Percentiles rank a stretch among this genome's conserved stretches.
These are phyloP conservation scores for Rhizophagus prolifer DNA, from an alignment of 192 early-diverging fungal species.

Conservation along the genomic window DNA sequence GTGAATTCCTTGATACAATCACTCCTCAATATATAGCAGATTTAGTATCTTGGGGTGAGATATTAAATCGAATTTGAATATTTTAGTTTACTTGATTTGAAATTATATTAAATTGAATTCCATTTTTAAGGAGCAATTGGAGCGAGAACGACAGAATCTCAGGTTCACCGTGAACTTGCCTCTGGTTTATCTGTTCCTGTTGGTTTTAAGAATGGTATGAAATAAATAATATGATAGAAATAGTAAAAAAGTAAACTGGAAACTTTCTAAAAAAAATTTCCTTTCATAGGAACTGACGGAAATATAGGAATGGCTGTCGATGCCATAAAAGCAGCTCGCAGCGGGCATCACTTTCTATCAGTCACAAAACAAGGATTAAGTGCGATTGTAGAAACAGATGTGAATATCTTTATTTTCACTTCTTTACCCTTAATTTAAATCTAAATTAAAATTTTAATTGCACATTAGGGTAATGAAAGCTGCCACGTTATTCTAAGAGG, in stretches of 20 bases:
- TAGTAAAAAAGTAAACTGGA: neutral
- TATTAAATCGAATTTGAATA: neutral
- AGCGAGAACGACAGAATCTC: slow-evolving; percentile 81
- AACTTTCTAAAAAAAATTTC: slow-evolving; percentile 12
- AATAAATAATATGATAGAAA: too few species aligned
- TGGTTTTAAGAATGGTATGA: slow-evolving; percentile 77
- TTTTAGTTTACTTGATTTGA: neutral
- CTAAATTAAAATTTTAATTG: neutral
- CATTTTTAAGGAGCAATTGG: slow-evolving; percentile 62
- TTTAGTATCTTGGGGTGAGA: slow-evolving; percentile 66
- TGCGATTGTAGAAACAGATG: slow-evolving; percentile 76
- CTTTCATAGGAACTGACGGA: slow-evolving; percentile 62
- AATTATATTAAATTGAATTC: neutral
- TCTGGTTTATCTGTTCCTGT: slow-evolving; percentile 79
- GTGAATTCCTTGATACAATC: slow-evolving; percentile 80
- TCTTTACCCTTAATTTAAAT: neutral
- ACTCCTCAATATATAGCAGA: slow-evolving; percentile 82
- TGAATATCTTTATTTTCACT: neutral
- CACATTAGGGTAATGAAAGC: slow-evolving; percentile 70
- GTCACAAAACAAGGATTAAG: slow-evolving; percentile 84
- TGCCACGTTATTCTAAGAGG: slow-evolving; percentile 97
- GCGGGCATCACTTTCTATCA: slow-evolving; percentile 74
- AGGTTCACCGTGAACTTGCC: slow-evolving; percentile 79
- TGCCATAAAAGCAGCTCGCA: slow-evolving; percentile 85
- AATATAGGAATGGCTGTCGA: slow-evolving; percentile 84